Percentiles rank a stretch among this genome's conserved stretches.
Evolutionary conservation across 192 early-diverging fungal species (phyloP).

Genomic region (Coemansia sp.): DNA sequence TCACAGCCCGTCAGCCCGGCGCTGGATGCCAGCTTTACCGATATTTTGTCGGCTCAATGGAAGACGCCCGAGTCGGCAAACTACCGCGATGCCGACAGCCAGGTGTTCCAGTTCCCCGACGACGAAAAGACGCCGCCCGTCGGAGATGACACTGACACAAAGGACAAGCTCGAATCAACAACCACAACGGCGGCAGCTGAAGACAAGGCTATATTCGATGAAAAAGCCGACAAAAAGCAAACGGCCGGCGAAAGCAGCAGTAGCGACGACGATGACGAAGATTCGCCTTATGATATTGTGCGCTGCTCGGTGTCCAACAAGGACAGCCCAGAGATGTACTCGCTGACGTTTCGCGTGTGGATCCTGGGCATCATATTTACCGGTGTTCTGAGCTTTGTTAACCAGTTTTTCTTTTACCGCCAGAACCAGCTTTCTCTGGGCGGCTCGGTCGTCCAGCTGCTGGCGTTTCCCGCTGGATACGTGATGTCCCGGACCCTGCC

Average conservation of each 20-base stretch:
- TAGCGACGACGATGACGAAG: conserved; percentile 15
- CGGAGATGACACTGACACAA: neutral
- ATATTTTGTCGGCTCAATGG: conserved; percentile 10
- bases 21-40: conserved; percentile 8
- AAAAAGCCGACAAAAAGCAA: too few species aligned
- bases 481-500: conserved; percentile 63
- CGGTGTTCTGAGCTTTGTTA: conserved; percentile 60
- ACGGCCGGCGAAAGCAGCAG: neutral
- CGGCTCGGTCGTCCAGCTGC: conserved; percentile 66
- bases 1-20: neutral
- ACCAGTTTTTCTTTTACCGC: conserved; percentile 83
- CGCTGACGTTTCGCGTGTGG: conserved; percentile 70
- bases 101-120: conserved; percentile 22
- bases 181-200: conserved; percentile 16
- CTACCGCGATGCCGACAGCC: neutral
- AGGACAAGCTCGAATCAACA: conserved; percentile 49
- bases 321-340: conserved; percentile 62
- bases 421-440: conserved; percentile 72
- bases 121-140: conserved; percentile 19
- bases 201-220: too few species aligned
- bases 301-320: conserved; percentile 64
- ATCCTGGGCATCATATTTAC: conserved; percentile 67
- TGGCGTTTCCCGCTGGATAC: conserved; percentile 71
- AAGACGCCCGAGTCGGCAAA: conserved; percentile 9
- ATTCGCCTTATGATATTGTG: conserved; percentile 63